Percentiles rank a stretch among this genome's conserved stretches.
These are phyloP conservation scores for Paragyromitra xinjiangensis DNA, from an alignment of 495 filamentous ascomycete genomes.

Conservation along the genomic window DNA sequence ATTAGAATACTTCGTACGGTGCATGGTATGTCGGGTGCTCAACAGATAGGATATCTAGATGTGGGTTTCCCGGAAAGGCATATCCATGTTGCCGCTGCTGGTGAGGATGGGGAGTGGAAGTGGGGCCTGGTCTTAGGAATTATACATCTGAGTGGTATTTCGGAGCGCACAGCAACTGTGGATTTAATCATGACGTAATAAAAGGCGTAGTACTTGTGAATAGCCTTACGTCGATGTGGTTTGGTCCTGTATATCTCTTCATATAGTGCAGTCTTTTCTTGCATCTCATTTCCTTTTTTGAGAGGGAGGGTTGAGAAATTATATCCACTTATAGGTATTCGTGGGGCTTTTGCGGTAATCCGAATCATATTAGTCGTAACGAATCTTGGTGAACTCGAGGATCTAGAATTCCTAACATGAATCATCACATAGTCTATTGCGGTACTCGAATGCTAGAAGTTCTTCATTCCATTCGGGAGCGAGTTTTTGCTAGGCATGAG, in stretches of 20 bases:
- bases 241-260: background rate
- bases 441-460: too few relatives aligned
- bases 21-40: background rate
- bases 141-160: background rate
- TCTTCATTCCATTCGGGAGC: too few relatives aligned
- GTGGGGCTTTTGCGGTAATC: too few relatives aligned
- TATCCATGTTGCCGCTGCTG: background rate
- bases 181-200: background rate
- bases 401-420: too few relatives aligned
- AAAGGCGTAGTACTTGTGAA: background rate
- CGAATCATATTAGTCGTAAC: too few relatives aligned
- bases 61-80: background rate
- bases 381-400: too few relatives aligned
- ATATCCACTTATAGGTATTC: too few relatives aligned
- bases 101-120: background rate
- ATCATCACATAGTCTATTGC: too few relatives aligned
- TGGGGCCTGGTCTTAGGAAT: constrained; percentile 1
- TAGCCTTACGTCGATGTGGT: too few relatives aligned
- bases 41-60: constrained; percentile 4
- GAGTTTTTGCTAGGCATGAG: too few relatives aligned
- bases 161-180: background rate
- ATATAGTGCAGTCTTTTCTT: background rate
- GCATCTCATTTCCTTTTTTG: too few relatives aligned
- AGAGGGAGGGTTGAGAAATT: too few relatives aligned
- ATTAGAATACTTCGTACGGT: background rate